Base-by-base conservation (phyloP, 768 basidiomycete genomes). In the Butyriboletus loyo region DNA sequence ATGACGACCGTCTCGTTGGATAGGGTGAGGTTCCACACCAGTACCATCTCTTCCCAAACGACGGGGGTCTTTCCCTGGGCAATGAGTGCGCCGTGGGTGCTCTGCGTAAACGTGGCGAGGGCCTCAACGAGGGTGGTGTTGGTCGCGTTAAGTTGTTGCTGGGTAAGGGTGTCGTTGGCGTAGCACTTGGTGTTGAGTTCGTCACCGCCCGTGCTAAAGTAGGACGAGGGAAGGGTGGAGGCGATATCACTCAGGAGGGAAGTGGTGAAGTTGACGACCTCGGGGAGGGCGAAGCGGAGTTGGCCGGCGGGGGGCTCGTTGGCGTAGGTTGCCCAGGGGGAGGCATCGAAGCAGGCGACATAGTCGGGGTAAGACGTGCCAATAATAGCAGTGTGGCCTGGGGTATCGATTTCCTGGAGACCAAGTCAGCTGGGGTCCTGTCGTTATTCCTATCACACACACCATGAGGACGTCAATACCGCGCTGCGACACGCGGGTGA, bases 281-380 rank as follows among this genome's bases (percentile, higher is more conserved):
- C 77, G 1, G 77, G 65, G 6, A 83, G 77, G 1, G 86, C 84
- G 48, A 94, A 77, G 37, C 87, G 85, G 11, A 93, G 80, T 63
- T 94, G 90, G 0, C 92, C 92, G 0, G 90, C 81, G 0, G 91
- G 92, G 1, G 92, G 91, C 56, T 92, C 86, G 57, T 72, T 77
- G 7, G 87, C 87, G 50, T 81, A 89, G 5, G 66, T 70, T 0
- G 70, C 17, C 85, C 87, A 87, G 0, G 85, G 86, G 2, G 74
- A 67, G 2, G 73, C 75, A 15, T 77, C 66, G 15, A 72, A 65
- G 59, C 92, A 92, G 1, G 89, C 90, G 35, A 93, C 67, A 51
- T 82, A 80, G 28, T 92, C 86, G 0, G 92, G 91, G 62, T 89
- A 80, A 0, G 86, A 76, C 8, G 72, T 58, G 3, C 76, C 77